Evolutionary conservation across 306 rosid species (phyloP), one percentile per base, ranked within the genome.

Genomic region (Quillaja saponaria): DNA sequence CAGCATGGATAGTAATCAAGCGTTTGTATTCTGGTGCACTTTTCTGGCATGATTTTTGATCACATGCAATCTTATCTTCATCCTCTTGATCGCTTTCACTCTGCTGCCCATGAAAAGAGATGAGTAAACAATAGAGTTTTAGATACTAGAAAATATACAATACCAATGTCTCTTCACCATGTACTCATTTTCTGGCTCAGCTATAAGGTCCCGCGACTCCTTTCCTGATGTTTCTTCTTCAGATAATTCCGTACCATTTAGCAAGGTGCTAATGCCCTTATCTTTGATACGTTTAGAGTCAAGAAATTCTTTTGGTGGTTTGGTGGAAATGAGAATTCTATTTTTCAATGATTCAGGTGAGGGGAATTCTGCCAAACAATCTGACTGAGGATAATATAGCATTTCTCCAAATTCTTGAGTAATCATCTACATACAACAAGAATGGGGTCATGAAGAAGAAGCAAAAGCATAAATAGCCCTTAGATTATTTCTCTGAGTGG

Each of bases 1-100:
- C 98, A 13, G 96, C 92, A 63, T 77, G 96, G 53, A 92, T 92
- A 75, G 96, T 80, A 20, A 92, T 92, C 69, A 92, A 82, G 61
- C 76, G 81, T 71, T 80, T 83, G 77, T 92, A 92, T 58, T 81
- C 80, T 0, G 64, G 82, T 15, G 79, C 79, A 52, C 65, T 51
- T 20, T 17, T 76, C 74, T 82, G 85, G 44, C 46, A 20, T 53
- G 87, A 41, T 72, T 81, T 88, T 18, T 25, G 18, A 13, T 79
- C 95, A 15, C 68, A 56, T 10, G 39, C 62, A 71, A 54, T 55
- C 56, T 56, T 31, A 54, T 63, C 77, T 44, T 81, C 95, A 6
- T 55, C 87, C 14, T 88, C 91, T 41, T 17, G 52, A 62, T 81
- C 90, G 61, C 78, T 81, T 48, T 63, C 96, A 46, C 78, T 69